A percentile compares a stretch with the other conserved stretches of the same genome.
phyloP scores from a whole-genome alignment of 1,284 basidiomycete species.

The Puccinia brachypodii region DNA sequence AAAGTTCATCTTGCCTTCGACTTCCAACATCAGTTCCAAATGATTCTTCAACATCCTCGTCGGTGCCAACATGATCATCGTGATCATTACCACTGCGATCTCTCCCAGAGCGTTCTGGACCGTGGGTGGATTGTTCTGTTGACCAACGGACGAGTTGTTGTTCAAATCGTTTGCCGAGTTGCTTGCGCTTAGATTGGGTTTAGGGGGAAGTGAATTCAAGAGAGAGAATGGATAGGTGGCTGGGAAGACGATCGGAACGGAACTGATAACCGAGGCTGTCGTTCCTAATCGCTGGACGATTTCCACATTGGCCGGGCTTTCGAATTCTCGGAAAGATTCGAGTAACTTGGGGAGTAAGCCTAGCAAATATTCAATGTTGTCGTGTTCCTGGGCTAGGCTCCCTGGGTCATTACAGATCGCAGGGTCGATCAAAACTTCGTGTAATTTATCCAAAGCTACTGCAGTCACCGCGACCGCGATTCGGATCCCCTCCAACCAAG shows the following conservation, averaged over 20 bases:
- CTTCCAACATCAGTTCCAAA: conserved; percentile 74
- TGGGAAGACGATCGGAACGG: conserved; percentile 81
- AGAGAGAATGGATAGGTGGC: conserved; percentile 90
- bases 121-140: conserved; percentile 49
- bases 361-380: conserved; percentile 85
- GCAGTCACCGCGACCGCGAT: conserved; percentile 65
- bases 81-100: conserved; percentile 78
- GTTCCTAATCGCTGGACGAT: conserved; percentile 71
- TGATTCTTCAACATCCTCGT: conserved; percentile 75
- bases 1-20: conserved; percentile 80
- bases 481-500: conserved; percentile 85
- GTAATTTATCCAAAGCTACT: conserved; percentile 85
- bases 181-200: conserved; percentile 53
- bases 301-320: conserved; percentile 67
- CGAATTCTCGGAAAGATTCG: conserved; percentile 82
- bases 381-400: conserved; percentile 75
- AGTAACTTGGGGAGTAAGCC: conserved; percentile 80
- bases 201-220: conserved; percentile 65
- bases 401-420: conserved; percentile 66
- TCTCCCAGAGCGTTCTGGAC: conserved; percentile 81
- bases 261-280: conserved; percentile 65
- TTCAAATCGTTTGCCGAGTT: conserved; percentile 50
- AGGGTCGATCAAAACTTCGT: conserved; percentile 73
- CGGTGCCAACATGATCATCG: conserved; percentile 76
- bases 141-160: conserved; percentile 51